Conservation (phyloP, 2,329 filamentous ascomycete genomes). For the Epichloe gansuensis region DNA sequence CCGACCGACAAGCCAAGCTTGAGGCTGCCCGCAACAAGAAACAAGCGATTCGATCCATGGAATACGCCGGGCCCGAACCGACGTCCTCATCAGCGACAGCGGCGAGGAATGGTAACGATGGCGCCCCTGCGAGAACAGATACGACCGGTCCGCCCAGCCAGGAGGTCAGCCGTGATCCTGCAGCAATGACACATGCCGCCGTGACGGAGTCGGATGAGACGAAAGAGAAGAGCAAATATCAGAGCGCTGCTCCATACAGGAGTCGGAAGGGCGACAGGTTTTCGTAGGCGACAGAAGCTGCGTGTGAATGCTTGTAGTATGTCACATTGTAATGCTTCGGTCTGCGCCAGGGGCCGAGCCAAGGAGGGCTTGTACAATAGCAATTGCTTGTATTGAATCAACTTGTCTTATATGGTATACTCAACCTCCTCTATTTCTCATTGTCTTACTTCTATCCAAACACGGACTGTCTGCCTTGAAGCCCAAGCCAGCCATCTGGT, state of each 20-base stretch:
- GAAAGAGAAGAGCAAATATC: constrained; percentile 79
- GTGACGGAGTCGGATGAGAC: constrained; percentile 55
- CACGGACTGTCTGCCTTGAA: neutral
- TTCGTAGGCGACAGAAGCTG: constrained; percentile 28
- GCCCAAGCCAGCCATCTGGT: no score
- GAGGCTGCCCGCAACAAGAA: constrained; percentile 55
- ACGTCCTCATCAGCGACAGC: constrained; percentile 23
- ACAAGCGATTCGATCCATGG: constrained; percentile 43
- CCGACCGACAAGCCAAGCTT: constrained; percentile 64
- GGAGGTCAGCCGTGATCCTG: constrained; percentile 68
- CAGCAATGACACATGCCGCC: constrained; percentile 71
- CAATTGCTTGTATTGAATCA: neutral
- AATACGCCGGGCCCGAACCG: constrained; percentile 31
- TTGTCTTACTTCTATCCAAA: neutral
- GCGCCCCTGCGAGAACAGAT: constrained; percentile 45
- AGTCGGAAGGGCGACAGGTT: constrained; percentile 83
- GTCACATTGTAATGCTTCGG: neutral
- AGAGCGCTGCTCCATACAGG: constrained; percentile 62
- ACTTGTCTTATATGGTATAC: neutral
- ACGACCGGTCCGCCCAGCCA: constrained; percentile 51
- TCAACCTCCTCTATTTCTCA: neutral
- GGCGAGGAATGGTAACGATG: constrained; percentile 17
- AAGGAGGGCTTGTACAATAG: neutral
- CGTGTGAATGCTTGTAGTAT: neutral
- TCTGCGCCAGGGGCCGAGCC: neutral